These are phyloP conservation scores for Wolfiporia cocos DNA, from an alignment of 1,284 basidiomycete species.

Conservation along the genomic window DNA sequence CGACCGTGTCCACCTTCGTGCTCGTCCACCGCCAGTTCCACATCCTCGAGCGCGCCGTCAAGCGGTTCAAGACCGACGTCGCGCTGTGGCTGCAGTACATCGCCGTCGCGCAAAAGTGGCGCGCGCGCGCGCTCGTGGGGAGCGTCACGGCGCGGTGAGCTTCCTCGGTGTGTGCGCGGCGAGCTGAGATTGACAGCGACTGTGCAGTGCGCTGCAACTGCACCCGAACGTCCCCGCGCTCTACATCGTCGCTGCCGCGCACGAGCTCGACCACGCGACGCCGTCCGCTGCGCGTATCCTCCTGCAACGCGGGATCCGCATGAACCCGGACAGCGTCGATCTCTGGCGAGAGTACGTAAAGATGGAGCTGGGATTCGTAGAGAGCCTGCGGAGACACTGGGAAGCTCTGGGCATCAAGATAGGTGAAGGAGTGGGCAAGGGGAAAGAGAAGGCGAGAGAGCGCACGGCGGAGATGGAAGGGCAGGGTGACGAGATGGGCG, in stretches of 20 bases:
- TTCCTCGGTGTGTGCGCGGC: not conserved
- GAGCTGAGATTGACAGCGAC: not conserved
- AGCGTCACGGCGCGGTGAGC: conserved; percentile 69
- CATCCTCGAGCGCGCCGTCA: conserved; percentile 87
- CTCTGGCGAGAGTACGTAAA: conserved; percentile 88
- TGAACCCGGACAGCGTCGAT: conserved; percentile 64
- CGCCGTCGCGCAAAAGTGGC: conserved; percentile 74
- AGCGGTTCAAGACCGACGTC: conserved; percentile 85
- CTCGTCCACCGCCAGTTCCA: conserved; percentile 80
- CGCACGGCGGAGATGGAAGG: conserved; percentile 16
- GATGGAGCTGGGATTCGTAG: conserved; percentile 89
- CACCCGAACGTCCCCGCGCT: conserved; percentile 78
- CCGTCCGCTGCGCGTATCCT: conserved; percentile 81
- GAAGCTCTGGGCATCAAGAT: conserved; percentile 60
- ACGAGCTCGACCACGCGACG: conserved; percentile 76
- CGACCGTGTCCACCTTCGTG: conserved; percentile 77
- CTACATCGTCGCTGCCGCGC: conserved; percentile 83
- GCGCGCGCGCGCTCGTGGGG: conserved; percentile 77
- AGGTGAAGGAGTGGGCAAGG: conserved; percentile 16
- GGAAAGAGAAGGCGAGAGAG: conserved; percentile 20
- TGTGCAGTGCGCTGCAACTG: conserved; percentile 76
- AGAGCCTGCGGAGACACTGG: conserved; percentile 81
- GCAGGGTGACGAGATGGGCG: conserved; percentile 25
- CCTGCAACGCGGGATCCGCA: conserved; percentile 80
- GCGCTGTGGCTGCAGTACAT: conserved; percentile 89